Conservation (phyloP, 257 asterid species). For the Lycium barbarum region DNA sequence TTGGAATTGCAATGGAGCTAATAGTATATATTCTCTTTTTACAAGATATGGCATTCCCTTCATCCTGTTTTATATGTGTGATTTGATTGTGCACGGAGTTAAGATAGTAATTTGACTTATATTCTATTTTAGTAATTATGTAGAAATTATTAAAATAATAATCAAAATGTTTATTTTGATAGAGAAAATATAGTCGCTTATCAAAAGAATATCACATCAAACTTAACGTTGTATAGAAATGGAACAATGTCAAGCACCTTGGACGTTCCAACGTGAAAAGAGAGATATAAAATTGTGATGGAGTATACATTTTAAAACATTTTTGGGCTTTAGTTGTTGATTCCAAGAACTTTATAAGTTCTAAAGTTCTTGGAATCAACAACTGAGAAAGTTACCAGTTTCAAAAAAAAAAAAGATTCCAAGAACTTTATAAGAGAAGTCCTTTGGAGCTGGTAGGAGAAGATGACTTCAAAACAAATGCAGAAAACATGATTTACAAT, state of each 20-base stretch:
- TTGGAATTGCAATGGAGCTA: not conserved
- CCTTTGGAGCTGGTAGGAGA: not conserved
- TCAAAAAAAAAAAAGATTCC: no score
- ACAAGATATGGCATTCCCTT: not conserved
- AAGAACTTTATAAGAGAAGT: not conserved
- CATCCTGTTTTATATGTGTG: not conserved
- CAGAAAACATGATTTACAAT: not conserved
- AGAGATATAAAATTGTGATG: not conserved
- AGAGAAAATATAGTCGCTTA: not conserved
- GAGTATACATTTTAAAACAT: not conserved
- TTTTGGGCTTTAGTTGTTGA: conserved; percentile 6
- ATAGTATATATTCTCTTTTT: not conserved
- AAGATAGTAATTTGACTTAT: not conserved
- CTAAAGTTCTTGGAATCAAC: no score
- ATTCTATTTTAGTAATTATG: not conserved
- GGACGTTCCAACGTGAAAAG: not conserved
- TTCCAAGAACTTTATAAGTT: no score
- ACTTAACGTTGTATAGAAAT: not conserved
- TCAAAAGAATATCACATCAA: not conserved
- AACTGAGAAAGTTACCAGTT: no score
- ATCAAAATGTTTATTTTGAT: not conserved
- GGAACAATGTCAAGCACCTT: not conserved
- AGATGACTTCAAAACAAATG: conserved; percentile 2
- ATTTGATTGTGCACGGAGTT: not conserved
- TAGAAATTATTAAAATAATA: not conserved